A percentile compares a stretch with the other conserved stretches of the same genome.
These are phyloP conservation scores for Moniliophthora roreri DNA, from an alignment of 1,284 basidiomycete genomes.

Conservation along the genomic window DNA sequence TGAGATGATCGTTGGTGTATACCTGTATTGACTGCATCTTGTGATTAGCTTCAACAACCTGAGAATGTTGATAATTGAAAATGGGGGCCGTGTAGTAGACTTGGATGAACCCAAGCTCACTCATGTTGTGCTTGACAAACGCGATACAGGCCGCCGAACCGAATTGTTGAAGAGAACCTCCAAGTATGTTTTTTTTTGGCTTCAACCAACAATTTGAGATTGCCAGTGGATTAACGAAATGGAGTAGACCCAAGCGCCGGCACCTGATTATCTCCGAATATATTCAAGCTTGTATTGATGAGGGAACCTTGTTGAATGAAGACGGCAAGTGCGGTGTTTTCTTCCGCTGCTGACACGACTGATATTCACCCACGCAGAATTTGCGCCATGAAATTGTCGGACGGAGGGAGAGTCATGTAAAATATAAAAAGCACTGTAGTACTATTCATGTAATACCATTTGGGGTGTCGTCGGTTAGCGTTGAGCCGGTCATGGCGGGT, in stretches of 20 bases:
- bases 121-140: slow-evolving; percentile 81
- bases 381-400: slow-evolving; percentile 11
- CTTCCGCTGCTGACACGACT: neutral
- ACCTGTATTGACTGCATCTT: neutral
- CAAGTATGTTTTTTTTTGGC: slow-evolving; percentile 44
- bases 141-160: slow-evolving; percentile 68
- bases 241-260: slow-evolving; percentile 68
- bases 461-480: too few relatives aligned
- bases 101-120: slow-evolving; percentile 78
- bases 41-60: slow-evolving; percentile 56
- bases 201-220: neutral
- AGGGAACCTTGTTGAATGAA: slow-evolving; percentile 79
- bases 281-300: slow-evolving; percentile 75
- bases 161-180: slow-evolving; percentile 71
- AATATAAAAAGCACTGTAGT: neutral
- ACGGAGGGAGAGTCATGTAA: neutral
- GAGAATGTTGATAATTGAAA: slow-evolving; percentile 50
- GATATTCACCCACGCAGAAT: slow-evolving; percentile 6
- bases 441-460: neutral
- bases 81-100: slow-evolving; percentile 72
- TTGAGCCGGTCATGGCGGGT: too few relatives aligned
- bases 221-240: slow-evolving; percentile 9
- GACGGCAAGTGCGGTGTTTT: slow-evolving; percentile 51
- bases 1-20: slow-evolving; percentile 6
- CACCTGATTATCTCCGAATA: slow-evolving; percentile 78